phyloP scores from a whole-genome alignment of 2,329 filamentous ascomycete species.

The Penicillium sp. region DNA sequence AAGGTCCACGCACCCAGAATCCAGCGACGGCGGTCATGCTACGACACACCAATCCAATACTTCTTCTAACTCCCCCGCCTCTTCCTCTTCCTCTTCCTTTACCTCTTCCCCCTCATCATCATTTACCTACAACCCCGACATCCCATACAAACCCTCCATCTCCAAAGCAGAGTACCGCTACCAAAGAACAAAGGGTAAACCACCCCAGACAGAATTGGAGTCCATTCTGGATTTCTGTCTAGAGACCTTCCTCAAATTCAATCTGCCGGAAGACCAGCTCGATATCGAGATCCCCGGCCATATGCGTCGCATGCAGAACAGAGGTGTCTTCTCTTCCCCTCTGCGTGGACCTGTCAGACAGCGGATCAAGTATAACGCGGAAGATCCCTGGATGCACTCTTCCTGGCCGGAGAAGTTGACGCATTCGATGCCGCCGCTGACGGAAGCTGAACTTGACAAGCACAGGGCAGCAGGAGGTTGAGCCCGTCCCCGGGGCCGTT shows the following conservation, averaged over 20 bases:
- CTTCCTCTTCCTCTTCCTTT: not conserved
- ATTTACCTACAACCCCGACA: conserved; percentile 5
- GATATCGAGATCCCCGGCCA: conserved; percentile 36
- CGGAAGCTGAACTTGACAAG: not conserved
- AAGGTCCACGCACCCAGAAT: not conserved
- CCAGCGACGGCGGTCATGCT: not conserved
- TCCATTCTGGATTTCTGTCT: conserved; percentile 36
- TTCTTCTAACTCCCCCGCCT: not conserved
- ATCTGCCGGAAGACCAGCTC: conserved; percentile 30
- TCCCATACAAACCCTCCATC: conserved; percentile 7
- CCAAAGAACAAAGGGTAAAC: conserved; percentile 8
- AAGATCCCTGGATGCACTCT: conserved; percentile 17
- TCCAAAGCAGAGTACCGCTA: conserved; percentile 9
- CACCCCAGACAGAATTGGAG: conserved; percentile 18
- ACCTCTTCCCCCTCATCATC: not conserved
- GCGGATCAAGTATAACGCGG: conserved; percentile 10
- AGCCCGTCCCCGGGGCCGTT: too few species aligned
- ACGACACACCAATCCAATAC: not conserved
- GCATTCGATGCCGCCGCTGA: not conserved
- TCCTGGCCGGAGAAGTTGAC: conserved; percentile 6
- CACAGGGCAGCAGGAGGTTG: not conserved
- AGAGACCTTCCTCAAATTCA: conserved; percentile 28
- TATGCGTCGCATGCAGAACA: conserved; percentile 22
- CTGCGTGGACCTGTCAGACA: conserved; percentile 1
- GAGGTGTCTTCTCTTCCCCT: conserved; percentile 13